phyloP scores from a whole-genome alignment of 225 moss, liverwort and hornwort species.

The Thuidium tamariscinum region DNA sequence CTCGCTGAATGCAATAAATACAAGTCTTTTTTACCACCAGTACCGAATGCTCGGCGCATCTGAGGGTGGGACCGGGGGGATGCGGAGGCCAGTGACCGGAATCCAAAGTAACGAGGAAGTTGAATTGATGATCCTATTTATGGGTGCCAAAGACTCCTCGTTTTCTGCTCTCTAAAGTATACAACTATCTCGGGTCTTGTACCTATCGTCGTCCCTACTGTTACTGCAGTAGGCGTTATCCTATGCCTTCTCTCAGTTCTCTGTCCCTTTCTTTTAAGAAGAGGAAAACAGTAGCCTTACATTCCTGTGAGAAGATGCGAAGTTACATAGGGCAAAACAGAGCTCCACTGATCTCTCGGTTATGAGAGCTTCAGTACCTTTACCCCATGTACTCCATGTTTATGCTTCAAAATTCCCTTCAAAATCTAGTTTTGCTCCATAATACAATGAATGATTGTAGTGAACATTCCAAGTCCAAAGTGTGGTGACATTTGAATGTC shows the following conservation, averaged over 20 bases:
- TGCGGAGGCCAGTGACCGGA: neutral
- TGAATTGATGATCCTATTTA: neutral
- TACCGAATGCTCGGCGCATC: neutral
- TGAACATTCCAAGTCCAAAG: neutral
- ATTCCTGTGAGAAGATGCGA: neutral
- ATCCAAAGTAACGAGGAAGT: neutral
- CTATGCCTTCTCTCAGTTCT: too few relatives aligned
- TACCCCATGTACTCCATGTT: accelerated
- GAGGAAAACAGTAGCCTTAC: neutral
- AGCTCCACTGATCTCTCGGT: too few relatives aligned
- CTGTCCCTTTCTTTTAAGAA: accelerated
- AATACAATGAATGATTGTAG: accelerated
- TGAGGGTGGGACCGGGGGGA: neutral
- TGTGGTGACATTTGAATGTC: neutral
- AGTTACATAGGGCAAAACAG: too few relatives aligned
- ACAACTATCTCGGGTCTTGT: neutral
- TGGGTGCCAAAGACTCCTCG: neutral
- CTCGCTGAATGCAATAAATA: too few relatives aligned
- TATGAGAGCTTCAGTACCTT: accelerated
- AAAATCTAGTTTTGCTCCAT: neutral
- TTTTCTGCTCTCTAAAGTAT: neutral
- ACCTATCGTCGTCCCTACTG: neutral
- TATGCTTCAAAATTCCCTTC: accelerated
- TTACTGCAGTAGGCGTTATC: neutral
- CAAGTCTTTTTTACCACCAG: neutral